phyloP scores from a whole-genome alignment of 352 stramenopile genomes.

The Phytophthora europaea region DNA sequence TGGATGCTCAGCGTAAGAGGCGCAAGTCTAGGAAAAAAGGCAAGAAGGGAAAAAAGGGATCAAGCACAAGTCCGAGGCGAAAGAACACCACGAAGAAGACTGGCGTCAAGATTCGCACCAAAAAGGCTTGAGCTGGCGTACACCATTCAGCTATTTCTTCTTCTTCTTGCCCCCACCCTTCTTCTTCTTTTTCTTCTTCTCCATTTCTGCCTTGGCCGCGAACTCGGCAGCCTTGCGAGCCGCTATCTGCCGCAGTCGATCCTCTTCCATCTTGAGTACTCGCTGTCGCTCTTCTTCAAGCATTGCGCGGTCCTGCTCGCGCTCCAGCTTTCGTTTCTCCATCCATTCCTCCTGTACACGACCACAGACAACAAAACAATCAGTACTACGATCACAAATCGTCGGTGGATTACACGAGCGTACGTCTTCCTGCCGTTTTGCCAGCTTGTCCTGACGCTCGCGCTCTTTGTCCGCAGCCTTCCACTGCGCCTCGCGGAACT shows the following conservation, averaged over 20 bases:
- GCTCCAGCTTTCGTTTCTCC: conserved; percentile 74
- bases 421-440: conserved; percentile 71
- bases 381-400: neutral
- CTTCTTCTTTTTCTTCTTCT: conserved; percentile 90
- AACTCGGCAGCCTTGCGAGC: conserved; percentile 80
- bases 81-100: conserved; percentile 28
- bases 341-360: conserved; percentile 75
- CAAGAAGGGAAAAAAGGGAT: conserved; percentile 44
- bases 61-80: conserved; percentile 18
- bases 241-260: conserved; percentile 72
- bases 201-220: conserved; percentile 73
- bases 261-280: conserved; percentile 64
- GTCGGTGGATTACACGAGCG: neutral
- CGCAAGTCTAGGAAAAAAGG: conserved; percentile 38
- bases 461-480: conserved; percentile 61
- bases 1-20: conserved; percentile 36
- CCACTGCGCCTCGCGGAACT: conserved; percentile 59
- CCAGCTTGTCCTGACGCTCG: conserved; percentile 53
- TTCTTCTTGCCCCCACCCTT: conserved; percentile 71
- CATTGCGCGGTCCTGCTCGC: conserved; percentile 53
- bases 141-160: conserved; percentile 38
- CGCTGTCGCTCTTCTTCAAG: conserved; percentile 67
- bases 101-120: conserved; percentile 17
- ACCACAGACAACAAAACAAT: conserved; percentile 10
- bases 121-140: conserved; percentile 27